Conservation (phyloP, 345 rosid species). For the Citrus unshiu region DNA sequence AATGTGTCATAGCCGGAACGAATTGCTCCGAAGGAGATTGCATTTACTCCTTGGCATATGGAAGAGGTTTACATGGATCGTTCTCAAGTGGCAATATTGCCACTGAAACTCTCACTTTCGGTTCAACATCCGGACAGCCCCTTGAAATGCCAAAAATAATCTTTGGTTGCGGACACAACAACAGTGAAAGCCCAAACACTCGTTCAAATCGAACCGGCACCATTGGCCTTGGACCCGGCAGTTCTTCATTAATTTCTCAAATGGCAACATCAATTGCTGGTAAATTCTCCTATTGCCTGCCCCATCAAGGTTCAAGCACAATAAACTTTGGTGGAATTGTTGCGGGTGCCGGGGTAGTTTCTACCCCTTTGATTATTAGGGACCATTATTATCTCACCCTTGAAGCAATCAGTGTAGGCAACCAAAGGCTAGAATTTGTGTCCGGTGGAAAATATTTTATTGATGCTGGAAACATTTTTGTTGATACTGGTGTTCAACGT, state of each 20-base stretch:
- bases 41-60: slow-evolving; percentile 17
- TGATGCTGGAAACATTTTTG: no score
- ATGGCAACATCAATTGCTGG: slow-evolving; percentile 33
- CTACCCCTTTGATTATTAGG: no score
- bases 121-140: not conserved
- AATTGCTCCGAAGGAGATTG: slow-evolving; percentile 15
- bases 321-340: slow-evolving; percentile 55
- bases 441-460: no score
- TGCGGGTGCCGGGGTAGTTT: slow-evolving; percentile 16
- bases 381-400: no score
- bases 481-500: no score
- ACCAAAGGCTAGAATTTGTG: no score
- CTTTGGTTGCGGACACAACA: slow-evolving; percentile 51
- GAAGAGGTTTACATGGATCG: slow-evolving; percentile 16
- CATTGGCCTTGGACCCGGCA: slow-evolving; percentile 49
- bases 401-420: no score
- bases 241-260: slow-evolving; percentile 44
- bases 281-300: slow-evolving; percentile 67
- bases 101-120: slow-evolving; percentile 38
- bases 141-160: slow-evolving; percentile 29
- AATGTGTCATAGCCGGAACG: slow-evolving; percentile 10
- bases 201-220: slow-evolving; percentile 38
- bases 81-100: slow-evolving; percentile 40
- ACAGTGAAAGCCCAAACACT: slow-evolving; percentile 27
- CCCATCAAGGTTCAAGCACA: slow-evolving; percentile 37